phyloP scores from a whole-genome alignment of 306 rosid genomes.

The Spatholobus suberectus region DNA sequence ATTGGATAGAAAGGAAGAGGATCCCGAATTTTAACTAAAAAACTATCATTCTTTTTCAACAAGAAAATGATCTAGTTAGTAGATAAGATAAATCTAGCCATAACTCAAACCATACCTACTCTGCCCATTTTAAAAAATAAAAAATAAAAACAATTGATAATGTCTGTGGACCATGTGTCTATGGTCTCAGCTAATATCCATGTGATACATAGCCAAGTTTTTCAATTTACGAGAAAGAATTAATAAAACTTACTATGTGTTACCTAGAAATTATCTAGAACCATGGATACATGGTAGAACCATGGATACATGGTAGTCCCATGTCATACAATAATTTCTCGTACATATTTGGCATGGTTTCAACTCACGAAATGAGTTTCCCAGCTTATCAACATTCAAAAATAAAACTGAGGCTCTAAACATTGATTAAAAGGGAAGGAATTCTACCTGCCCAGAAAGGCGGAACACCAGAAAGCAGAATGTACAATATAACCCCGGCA shows the following conservation, averaged over 20 bases:
- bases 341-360: neutral
- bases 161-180: neutral
- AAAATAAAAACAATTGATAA: too few relatives aligned
- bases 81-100: neutral
- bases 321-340: neutral
- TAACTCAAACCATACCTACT: neutral
- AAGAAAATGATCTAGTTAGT: neutral
- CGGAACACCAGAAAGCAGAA: constrained; percentile 94
- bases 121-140: neutral
- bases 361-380: neutral
- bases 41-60: neutral
- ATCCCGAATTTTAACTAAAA: neutral
- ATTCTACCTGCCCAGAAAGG: constrained; percentile 95
- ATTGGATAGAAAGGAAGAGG: neutral
- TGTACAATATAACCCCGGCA: constrained; percentile 88
- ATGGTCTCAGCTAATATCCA: neutral
- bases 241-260: neutral
- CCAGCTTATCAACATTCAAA: neutral
- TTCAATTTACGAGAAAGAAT: neutral
- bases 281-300: neutral
- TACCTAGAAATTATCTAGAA: neutral
- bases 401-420: neutral
- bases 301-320: neutral
- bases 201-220: neutral
- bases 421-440: neutral